Evolutionary conservation across 371 early-diverging fungal genomes (phyloP).

Genomic region (Mortierella sp.): DNA sequence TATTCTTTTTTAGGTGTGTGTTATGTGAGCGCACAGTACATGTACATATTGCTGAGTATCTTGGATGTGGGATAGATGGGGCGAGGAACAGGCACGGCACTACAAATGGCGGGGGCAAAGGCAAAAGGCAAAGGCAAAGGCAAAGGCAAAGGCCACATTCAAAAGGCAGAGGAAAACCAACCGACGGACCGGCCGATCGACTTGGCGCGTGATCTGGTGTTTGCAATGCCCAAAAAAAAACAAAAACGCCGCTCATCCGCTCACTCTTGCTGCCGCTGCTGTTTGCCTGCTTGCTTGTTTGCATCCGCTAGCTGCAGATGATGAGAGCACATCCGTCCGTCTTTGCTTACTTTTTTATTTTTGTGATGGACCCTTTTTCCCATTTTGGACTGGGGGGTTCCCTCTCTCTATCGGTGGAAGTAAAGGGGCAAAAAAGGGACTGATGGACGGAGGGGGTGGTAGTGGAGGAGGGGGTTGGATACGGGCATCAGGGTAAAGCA

Average conservation of each 20-base stretch:
- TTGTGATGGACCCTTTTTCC: conserved; percentile 1
- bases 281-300: neutral
- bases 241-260: neutral
- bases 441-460: neutral
- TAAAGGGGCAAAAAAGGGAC: neutral
- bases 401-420: neutral
- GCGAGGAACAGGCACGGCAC: neutral
- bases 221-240: neutral
- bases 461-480: no score
- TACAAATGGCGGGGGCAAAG: no score
- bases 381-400: neutral
- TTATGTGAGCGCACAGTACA: neutral
- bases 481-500: no score
- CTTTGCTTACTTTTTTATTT: neutral
- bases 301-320: neutral
- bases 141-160: neutral
- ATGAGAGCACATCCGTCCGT: neutral
- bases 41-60: neutral
- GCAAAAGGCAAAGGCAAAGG: neutral
- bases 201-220: conserved; percentile 5
- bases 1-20: neutral
- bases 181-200: neutral
- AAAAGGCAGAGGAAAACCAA: neutral
- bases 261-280: neutral
- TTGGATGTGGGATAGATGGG: conserved; percentile 5